Evolutionary conservation across 2,329 filamentous ascomycete genomes (phyloP).

Genomic region (Arthrobotrys pseudoclavata): DNA sequence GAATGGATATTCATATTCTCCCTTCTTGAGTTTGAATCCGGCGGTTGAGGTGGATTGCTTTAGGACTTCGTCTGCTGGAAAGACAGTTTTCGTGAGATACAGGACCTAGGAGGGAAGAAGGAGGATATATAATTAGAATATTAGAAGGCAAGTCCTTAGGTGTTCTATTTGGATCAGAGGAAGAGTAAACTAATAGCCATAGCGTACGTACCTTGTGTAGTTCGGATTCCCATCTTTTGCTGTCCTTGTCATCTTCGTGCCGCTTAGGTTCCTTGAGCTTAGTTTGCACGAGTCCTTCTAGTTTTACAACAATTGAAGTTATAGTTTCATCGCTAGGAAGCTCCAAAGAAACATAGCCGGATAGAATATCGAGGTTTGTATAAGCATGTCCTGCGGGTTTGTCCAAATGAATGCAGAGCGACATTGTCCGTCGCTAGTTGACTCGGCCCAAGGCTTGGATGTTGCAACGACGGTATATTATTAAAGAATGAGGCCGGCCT

Average conservation of each 20-base stretch:
- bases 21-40: constrained; percentile 75
- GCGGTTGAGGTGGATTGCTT: constrained; percentile 63
- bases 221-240: constrained; percentile 68
- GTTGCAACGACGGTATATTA: neutral
- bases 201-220: constrained; percentile 68
- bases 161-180: neutral
- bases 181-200: neutral
- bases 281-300: constrained; percentile 83
- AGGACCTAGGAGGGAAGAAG: constrained; percentile 73
- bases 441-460: neutral
- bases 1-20: constrained; percentile 82
- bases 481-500: neutral
- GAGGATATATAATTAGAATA: neutral
- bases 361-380: constrained; percentile 57
- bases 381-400: constrained; percentile 58
- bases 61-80: constrained; percentile 71
- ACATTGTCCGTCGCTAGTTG: constrained; percentile 44
- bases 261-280: constrained; percentile 68
- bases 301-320: constrained; percentile 78
- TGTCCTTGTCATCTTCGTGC: constrained; percentile 65
- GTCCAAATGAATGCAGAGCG: constrained; percentile 59
- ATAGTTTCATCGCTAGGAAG: constrained; percentile 68
- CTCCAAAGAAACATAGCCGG: constrained; percentile 67
- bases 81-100: constrained; percentile 80
- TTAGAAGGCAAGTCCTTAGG: neutral